Evolutionary conservation across 208 protist species (phyloP).

Genomic region (Naegleria gruberi): DNA sequence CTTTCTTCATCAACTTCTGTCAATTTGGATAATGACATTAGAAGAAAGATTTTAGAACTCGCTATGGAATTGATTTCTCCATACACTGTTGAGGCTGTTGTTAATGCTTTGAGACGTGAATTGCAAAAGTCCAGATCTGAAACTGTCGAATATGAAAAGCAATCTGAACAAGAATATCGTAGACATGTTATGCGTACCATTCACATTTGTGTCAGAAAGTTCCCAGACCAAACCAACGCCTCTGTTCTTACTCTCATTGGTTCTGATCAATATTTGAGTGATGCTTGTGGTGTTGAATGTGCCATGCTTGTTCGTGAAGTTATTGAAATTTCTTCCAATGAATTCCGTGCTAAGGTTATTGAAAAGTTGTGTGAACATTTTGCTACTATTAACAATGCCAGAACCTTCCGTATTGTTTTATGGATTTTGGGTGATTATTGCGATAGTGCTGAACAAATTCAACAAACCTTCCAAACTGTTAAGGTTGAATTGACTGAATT

Average conservation of each 20-base stretch:
- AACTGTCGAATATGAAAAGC: slow-evolving; percentile 18
- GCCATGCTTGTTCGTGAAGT: slow-evolving; percentile 86
- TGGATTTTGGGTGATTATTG: slow-evolving; percentile 87
- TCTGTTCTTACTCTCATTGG: slow-evolving; percentile 71
- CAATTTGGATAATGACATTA: slow-evolving; percentile 80
- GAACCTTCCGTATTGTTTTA: slow-evolving; percentile 63
- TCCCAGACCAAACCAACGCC: slow-evolving; percentile 58
- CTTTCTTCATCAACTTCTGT: slow-evolving; percentile 42
- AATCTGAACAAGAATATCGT: slow-evolving; percentile 59
- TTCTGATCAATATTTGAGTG: slow-evolving; percentile 72
- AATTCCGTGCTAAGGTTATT: slow-evolving; percentile 58
- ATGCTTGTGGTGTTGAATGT: slow-evolving; percentile 72
- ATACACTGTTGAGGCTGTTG: slow-evolving; percentile 82
- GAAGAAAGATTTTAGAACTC: slow-evolving; percentile 81
- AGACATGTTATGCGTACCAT: slow-evolving; percentile 81
- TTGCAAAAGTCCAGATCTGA: slow-evolving; percentile 39
- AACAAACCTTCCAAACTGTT: slow-evolving; percentile 37
- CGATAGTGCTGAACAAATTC: slow-evolving; percentile 53
- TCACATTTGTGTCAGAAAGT: slow-evolving; percentile 73
- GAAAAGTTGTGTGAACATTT: slow-evolving; percentile 40
- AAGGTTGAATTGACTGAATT: slow-evolving; percentile 36
- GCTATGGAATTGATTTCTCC: slow-evolving; percentile 76
- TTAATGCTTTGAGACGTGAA: slow-evolving; percentile 89
- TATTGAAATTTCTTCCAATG: slow-evolving; percentile 65
- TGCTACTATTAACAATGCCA: neutral